Base-by-base conservation (phyloP, 163 green algal species). In the Scenedesmus sp. region DNA sequence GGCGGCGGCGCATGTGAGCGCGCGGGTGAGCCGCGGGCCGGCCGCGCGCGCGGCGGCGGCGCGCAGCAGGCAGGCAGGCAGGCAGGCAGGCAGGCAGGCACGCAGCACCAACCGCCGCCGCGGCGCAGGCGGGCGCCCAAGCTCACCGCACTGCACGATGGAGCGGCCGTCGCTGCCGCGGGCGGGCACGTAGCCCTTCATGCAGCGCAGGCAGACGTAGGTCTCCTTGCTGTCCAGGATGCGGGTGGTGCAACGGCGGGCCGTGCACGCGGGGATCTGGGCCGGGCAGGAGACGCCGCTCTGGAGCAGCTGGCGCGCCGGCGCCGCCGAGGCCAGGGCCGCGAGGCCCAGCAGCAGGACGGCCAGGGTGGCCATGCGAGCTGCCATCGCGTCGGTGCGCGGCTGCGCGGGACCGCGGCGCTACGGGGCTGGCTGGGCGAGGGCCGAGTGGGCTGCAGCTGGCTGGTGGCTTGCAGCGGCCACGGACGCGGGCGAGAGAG, bases 371-470 rank as follows among this genome's bases (percentile, higher is more conserved):
- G 31, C 53, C 4, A 60, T 33, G 13, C 53, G 13, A 24, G n/a
- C 53, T 60, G 53, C 53, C 53, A 60, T 60, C 53, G 53, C 18
- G 53, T n/a, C n/a, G n/a, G n/a, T n/a, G n/a, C n/a, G n/a, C n/a
- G n/a, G n/a, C n/a, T n/a, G n/a, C n/a, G n/a, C n/a, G n/a, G n/a
- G n/a, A n/a, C n/a, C n/a, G n/a, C n/a, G n/a, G n/a, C n/a, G n/a
- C n/a, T n/a, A n/a, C n/a, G n/a, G n/a, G n/a, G n/a, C n/a, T n/a
- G n/a, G n/a, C n/a, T n/a, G n/a, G n/a, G n/a, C n/a, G n/a, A n/a
- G n/a, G n/a, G n/a, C n/a, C n/a, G n/a, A n/a, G n/a, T n/a, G n/a
- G n/a, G n/a, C n/a, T n/a, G n/a, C n/a, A n/a, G n/a, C n/a, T n/a
- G n/a, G n/a, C n/a, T n/a, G n/a, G n/a, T n/a, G n/a, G n/a, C n/a